Percentiles rank a stretch among this genome's conserved stretches.
These are phyloP conservation scores for Lachancea sp. DNA, from an alignment of 805 yeast species.

Conservation along the genomic window DNA sequence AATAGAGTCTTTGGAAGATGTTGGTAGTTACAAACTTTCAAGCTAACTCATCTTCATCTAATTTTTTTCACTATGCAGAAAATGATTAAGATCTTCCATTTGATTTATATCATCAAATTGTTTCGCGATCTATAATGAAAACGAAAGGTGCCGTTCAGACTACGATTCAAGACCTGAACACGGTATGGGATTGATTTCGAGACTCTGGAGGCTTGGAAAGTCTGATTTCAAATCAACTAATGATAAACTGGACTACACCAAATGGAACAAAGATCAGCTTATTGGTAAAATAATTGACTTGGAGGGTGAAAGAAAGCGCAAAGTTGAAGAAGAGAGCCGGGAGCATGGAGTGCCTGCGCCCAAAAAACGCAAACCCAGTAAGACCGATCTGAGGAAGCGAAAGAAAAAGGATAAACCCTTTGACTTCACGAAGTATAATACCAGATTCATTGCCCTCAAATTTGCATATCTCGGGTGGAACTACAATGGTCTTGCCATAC, in stretches of 20 bases:
- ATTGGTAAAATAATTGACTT: slow-evolving; percentile 50
- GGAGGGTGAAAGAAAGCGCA: slow-evolving; percentile 34
- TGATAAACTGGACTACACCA: slow-evolving; percentile 37
- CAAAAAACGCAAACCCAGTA: slow-evolving; percentile 8
- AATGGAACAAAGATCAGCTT: slow-evolving; percentile 63
- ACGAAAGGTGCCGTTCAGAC: not conserved
- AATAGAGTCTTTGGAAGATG: too few species aligned
- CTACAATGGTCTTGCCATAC: slow-evolving; percentile 84
- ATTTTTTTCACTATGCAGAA: not conserved
- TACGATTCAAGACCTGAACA: not conserved
- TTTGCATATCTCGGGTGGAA: slow-evolving; percentile 94
- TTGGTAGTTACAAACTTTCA: too few species aligned
- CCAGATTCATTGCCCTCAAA: slow-evolving; percentile 67
- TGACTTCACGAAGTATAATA: slow-evolving; percentile 57
- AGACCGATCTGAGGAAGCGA: slow-evolving; percentile 13
- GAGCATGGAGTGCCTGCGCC: slow-evolving; percentile 2
- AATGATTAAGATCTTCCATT: not conserved
- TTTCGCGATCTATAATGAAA: not conserved
- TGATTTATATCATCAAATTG: too few species aligned
- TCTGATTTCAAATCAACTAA: slow-evolving; percentile 2
- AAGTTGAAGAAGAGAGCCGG: slow-evolving; percentile 4
- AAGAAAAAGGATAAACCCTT: slow-evolving; percentile 40
- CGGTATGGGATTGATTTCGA: slow-evolving; percentile 16
- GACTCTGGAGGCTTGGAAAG: slow-evolving; percentile 12
- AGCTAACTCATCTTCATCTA: not conserved